Evolutionary conservation across 306 rosid genomes (phyloP).

Genomic region (Gastrolobium villosum): DNA sequence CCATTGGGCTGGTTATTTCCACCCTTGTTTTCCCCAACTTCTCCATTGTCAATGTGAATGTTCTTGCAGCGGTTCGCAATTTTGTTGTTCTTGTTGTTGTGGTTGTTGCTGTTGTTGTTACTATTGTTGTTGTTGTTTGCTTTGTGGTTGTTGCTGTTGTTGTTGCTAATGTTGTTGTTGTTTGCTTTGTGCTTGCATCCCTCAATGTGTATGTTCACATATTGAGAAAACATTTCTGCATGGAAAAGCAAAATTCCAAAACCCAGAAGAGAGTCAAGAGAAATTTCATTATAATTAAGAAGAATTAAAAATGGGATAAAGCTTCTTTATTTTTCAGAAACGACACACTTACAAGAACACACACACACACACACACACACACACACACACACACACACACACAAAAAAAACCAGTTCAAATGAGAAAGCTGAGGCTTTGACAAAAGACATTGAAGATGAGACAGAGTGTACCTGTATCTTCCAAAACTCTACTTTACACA

Average conservation of each 20-base stretch:
- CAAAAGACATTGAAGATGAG: constrained; percentile 22
- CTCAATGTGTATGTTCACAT: constrained; percentile 84
- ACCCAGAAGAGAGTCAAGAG: constrained; percentile 49
- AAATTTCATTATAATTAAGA: constrained; percentile 29
- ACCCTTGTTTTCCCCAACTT: constrained; percentile 63
- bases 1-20: constrained; percentile 65
- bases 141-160: too few relatives aligned
- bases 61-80: constrained; percentile 61
- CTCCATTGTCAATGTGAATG: constrained; percentile 63
- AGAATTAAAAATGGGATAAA: neutral
- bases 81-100: constrained; percentile 44
- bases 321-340: constrained; percentile 19
- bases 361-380: too few relatives aligned
- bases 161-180: too few relatives aligned
- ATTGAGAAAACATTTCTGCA: constrained; percentile 83
- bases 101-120: too few relatives aligned
- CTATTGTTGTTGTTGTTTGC: too few relatives aligned
- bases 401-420: neutral
- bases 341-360: neutral
- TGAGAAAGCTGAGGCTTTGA: constrained; percentile 25
- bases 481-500: constrained; percentile 90
- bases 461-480: constrained; percentile 79
- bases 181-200: constrained; percentile 86
- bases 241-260: constrained; percentile 54
- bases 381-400: too few relatives aligned